Base-by-base conservation (phyloP, 2,329 filamentous ascomycete genomes). In the Rhinocladiella mackenziei region DNA sequence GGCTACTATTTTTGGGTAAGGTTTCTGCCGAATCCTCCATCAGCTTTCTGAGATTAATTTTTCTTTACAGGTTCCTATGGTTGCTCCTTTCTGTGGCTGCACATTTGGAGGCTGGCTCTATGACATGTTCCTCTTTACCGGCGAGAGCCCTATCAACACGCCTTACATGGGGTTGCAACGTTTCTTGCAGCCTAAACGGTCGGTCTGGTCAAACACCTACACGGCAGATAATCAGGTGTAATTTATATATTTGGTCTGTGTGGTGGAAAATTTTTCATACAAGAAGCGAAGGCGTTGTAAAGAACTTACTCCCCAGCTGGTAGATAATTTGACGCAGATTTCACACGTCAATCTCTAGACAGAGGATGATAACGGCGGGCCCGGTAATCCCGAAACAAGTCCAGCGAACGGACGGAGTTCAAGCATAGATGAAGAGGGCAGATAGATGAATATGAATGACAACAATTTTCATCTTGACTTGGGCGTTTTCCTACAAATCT, bases 1-100 rank as follows among this genome's bases (percentile, higher is more conserved):
- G 72, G 72, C 9, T 84, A 86, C 58, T 88, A 86, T 59, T 86
- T 86, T 60, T 87, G 81, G 82, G 78, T 81, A 65, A 22, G 59
- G 52, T 28, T 5, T 33, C 18, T 19, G 10, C 8, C 3, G 9
- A 4, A 13, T 35, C 11, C 19, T 25, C 33, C 23, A 45, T 9
- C 19, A 20, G 13, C 20, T 10, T 26, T 20, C 23, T 15, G 11
- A 25, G 13, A 54, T 39, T 56, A 39, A 48, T 8, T 8, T 46
- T 4, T 14, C 32, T 7, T 2, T 10, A 28, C 33, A 83, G 80
- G 76, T 87, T 14, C 84, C 84, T 0, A 83, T 88, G 70, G 77
- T 88, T 3, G 74, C 81, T 2, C 83, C 83, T 0, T 86, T 87
- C 58, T 61, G 76, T 7, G 84, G 83, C 4, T 77, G 73, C 55